phyloP scores from a whole-genome alignment of 2,329 filamentous ascomycete species.

The Capronia americana region DNA sequence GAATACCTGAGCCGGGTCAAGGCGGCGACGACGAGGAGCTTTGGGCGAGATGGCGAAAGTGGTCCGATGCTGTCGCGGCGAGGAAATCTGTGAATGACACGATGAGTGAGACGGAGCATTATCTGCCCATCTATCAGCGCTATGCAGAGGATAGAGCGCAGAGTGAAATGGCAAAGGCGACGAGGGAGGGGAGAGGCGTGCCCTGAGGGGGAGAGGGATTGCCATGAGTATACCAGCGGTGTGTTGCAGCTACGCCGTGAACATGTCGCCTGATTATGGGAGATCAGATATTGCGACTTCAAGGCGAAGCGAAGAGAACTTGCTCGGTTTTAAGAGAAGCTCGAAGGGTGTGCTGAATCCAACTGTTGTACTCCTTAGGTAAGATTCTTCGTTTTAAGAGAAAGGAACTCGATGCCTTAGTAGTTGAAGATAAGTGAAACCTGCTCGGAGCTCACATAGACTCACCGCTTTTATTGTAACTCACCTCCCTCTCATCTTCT shows the following conservation, averaged over 20 bases:
- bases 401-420: too few relatives aligned
- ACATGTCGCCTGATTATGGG: too few relatives aligned
- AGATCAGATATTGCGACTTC: not conserved
- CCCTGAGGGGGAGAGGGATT: not conserved
- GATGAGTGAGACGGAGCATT: slow-evolving; percentile 70
- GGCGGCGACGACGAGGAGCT: slow-evolving; percentile 60
- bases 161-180: slow-evolving; percentile 55
- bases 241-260: too few relatives aligned
- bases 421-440: too few relatives aligned
- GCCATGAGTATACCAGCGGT: not conserved
- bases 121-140: slow-evolving; percentile 70
- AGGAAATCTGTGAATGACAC: slow-evolving; percentile 71
- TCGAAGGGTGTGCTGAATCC: too few relatives aligned
- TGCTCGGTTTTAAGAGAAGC: too few relatives aligned
- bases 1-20: slow-evolving; percentile 56
- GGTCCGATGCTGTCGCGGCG: slow-evolving; percentile 64
- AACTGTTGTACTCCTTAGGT: too few relatives aligned
- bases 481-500: too few relatives aligned
- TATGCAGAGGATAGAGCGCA: slow-evolving; percentile 71
- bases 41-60: slow-evolving; percentile 71
- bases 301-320: too few relatives aligned
- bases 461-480: too few relatives aligned
- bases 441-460: too few relatives aligned
- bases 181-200: not conserved
- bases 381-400: too few relatives aligned